Conservation (phyloP, 768 basidiomycete genomes). For the Megacollybia marginata region DNA sequence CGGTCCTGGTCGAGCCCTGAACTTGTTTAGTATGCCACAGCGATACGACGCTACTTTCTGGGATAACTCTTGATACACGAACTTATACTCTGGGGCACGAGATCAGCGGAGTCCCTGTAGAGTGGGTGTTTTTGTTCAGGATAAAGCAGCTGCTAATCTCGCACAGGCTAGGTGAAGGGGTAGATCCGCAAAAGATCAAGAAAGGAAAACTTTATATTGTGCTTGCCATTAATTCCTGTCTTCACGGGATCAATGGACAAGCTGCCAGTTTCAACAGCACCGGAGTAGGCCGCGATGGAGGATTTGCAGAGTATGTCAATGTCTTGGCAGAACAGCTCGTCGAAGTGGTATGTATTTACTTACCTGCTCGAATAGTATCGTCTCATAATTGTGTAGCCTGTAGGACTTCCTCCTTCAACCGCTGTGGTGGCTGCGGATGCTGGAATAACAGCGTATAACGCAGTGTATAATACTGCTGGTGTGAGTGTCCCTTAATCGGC, state of each 20-base stretch:
- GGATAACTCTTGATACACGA: constrained; percentile 1
- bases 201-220: constrained; percentile 8
- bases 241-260: constrained; percentile 3
- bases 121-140: constrained; percentile 1
- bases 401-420: constrained; percentile 5
- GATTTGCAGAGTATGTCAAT: constrained; percentile 10
- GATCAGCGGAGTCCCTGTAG: constrained; percentile 6
- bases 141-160: not conserved
- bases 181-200: not conserved
- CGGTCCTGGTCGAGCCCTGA: constrained; percentile 36
- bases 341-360: constrained; percentile 5
- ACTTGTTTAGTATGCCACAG: constrained; percentile 72
- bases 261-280: not conserved
- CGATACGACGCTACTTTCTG: constrained; percentile 19
- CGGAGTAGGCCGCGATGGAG: constrained; percentile 8
- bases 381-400: constrained; percentile 7
- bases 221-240: not conserved
- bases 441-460: constrained; percentile 8
- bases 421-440: constrained; percentile 12
- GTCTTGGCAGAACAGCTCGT: constrained; percentile 5
- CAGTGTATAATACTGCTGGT: constrained; percentile 8
- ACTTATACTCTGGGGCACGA: constrained; percentile 11
- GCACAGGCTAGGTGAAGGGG: constrained; percentile 5
- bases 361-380: constrained; percentile 4
- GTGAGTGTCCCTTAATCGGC: not conserved